Conservation (phyloP, 805 yeast genomes). For the Starmerella sp. region DNA sequence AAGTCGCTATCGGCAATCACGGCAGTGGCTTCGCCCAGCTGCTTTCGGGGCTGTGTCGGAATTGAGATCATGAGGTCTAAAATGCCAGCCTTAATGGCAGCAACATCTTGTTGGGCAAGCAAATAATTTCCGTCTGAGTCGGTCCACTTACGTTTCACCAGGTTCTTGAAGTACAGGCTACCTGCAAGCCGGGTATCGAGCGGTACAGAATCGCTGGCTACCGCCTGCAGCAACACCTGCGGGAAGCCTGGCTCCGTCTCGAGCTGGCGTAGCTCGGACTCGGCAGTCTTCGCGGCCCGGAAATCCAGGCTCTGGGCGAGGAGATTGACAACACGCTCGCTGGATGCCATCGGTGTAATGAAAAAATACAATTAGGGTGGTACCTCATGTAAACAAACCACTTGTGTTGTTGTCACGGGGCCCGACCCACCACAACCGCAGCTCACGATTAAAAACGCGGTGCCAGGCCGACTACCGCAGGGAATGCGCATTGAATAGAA, state of each 20-base stretch:
- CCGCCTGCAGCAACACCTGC: constrained; percentile 60
- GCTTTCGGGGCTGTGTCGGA: constrained; percentile 63
- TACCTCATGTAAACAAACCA: constrained; percentile 2
- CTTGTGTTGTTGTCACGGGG: background rate
- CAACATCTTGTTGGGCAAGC: constrained; percentile 50
- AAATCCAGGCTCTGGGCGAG: constrained; percentile 24
- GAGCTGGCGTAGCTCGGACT: constrained; percentile 46
- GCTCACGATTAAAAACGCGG: too few species aligned
- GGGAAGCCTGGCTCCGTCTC: constrained; percentile 69
- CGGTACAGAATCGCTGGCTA: constrained; percentile 48
- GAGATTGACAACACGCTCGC: constrained; percentile 23
- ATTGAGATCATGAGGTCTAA: constrained; percentile 74
- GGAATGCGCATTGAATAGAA: too few species aligned
- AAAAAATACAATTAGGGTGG: constrained; percentile 1
- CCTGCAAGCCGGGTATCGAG: constrained; percentile 68
- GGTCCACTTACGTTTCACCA: constrained; percentile 75
- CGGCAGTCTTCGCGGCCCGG: constrained; percentile 32
- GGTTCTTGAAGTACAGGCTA: constrained; percentile 80
- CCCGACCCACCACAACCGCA: background rate
- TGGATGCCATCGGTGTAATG: constrained; percentile 6
- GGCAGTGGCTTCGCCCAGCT: constrained; percentile 87
- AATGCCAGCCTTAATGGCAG: constrained; percentile 60
- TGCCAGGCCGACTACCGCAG: too few species aligned
- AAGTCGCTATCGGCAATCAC: constrained; percentile 92
- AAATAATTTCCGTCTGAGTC: constrained; percentile 77